phyloP scores from a whole-genome alignment of 2,329 filamentous ascomycete genomes.

The Magnaporthales sp. region DNA sequence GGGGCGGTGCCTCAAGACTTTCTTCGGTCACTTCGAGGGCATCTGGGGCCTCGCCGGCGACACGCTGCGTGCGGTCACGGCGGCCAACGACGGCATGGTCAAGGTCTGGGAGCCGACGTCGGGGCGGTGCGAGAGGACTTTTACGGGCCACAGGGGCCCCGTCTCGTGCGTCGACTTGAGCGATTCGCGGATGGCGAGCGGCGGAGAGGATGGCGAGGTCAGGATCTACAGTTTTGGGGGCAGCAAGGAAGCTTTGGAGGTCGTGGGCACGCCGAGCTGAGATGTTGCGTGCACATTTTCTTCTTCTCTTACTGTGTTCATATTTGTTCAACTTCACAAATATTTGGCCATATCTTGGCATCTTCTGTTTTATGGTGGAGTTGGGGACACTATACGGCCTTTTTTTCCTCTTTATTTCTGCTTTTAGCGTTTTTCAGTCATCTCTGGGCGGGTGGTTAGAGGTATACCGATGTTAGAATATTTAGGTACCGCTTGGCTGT shows the following conservation, averaged over 20 bases:
- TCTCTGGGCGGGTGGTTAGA: background rate
- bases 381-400: background rate
- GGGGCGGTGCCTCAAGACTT: conserved; percentile 77
- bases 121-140: conserved; percentile 85
- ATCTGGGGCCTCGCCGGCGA: conserved; percentile 91
- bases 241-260: conserved; percentile 31
- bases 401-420: too few species aligned
- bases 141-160: conserved; percentile 81
- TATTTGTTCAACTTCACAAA: background rate
- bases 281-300: conserved; percentile 4
- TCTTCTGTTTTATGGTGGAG: background rate
- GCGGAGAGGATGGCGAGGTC: conserved; percentile 89
- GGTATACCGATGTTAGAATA: background rate
- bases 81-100: conserved; percentile 83
- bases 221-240: conserved; percentile 70
- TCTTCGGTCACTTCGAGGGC: conserved; percentile 94
- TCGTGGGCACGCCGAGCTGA: conserved; percentile 42
- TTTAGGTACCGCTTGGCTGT: too few species aligned
- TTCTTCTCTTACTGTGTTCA: background rate
- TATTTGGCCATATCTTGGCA: background rate
- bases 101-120: conserved; percentile 91
- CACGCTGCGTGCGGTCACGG: conserved; percentile 41
- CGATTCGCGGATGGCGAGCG: conserved; percentile 81
- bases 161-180: conserved; percentile 90
- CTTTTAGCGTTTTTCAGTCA: conserved; percentile 1